Evolutionary conservation across 805 yeast genomes (phyloP), one percentile per base, ranked within the genome.

Genomic region (Nematodospora valgi): DNA sequence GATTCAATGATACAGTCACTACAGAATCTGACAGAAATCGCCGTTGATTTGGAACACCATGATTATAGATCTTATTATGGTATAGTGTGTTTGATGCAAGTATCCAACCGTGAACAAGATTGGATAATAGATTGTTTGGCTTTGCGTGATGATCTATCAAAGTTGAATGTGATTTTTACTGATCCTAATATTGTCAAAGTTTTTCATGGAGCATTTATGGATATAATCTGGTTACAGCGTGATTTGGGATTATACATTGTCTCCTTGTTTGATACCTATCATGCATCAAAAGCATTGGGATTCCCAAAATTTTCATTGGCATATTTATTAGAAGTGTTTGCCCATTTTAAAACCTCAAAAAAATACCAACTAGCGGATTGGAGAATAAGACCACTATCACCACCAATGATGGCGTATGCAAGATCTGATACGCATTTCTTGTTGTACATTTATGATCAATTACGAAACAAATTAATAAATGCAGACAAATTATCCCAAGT

Each of bases 281-380:
- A 82, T 61, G 98, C 98, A 0, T 78, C 96, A 0, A 78, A 76
- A 42, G 77, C 75, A 11, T 64, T 93, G n/a, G 85, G 85, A 0
- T 73, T 88, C 39, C 87, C 94, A 5, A 82, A 80, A 49, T 82
- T 82, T 51, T 82, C 96, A 32, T 70, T 93, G 35, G 96, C 97
- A 0, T 86, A 77, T 54, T 65, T 93, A 31, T 68, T 93, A 35
- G 95, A 91, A 50, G 71, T 71, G 17, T 86, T 72, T 58, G 95
- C 93, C 3, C 70, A 76, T 28, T 93, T 93, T 59, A 79, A 78
- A 44, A 88, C 98, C 0, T 85, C 96, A 10, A 93, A 93, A 51
- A 85, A 89, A 61, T 93, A 89, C 61, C 99, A 93, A 61, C 64
- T 89, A 41, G 95, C 98, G 1, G 98, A 93, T 59, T 93, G 98